Evolutionary conservation across 1,284 basidiomycete species (phyloP).

Genomic region (Ganoderma sinense): DNA sequence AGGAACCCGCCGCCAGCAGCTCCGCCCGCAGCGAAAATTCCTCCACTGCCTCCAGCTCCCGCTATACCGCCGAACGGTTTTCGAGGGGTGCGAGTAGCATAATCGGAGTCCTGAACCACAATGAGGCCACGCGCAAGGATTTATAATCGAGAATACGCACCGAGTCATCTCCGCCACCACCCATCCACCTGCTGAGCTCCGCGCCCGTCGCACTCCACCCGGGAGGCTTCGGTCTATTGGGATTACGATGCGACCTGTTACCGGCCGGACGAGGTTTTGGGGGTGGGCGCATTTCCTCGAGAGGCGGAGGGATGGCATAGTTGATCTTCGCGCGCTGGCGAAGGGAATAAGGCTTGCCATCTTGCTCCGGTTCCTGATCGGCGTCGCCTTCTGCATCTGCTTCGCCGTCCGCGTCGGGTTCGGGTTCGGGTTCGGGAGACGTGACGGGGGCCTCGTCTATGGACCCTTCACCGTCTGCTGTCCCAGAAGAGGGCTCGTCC

Average conservation of each 20-base stretch:
- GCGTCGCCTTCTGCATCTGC: slow-evolving; percentile 52
- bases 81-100: slow-evolving; percentile 66
- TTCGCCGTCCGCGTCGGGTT: slow-evolving; percentile 57
- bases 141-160: slow-evolving; percentile 44
- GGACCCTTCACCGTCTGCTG: slow-evolving; percentile 64
- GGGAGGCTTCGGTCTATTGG: slow-evolving; percentile 53
- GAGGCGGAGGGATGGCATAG: slow-evolving; percentile 78
- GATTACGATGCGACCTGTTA: slow-evolving; percentile 41
- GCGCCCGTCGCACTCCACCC: slow-evolving; percentile 83
- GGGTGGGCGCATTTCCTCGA: slow-evolving; percentile 69
- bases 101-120: slow-evolving; percentile 68
- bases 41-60: slow-evolving; percentile 46
- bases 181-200: slow-evolving; percentile 79
- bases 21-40: slow-evolving; percentile 61
- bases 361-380: slow-evolving; percentile 40
- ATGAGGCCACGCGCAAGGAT: not conserved
- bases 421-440: slow-evolving; percentile 56
- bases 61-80: slow-evolving; percentile 60
- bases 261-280: slow-evolving; percentile 40
- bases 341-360: slow-evolving; percentile 65
- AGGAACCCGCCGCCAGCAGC: slow-evolving; percentile 58
- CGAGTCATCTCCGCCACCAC: slow-evolving; percentile 74
- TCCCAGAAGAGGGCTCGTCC: slow-evolving; percentile 53
- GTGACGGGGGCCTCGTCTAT: slow-evolving; percentile 61
- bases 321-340: slow-evolving; percentile 72